Conservation (phyloP, 2,329 filamentous ascomycete genomes). For the Penicillium sp. region DNA sequence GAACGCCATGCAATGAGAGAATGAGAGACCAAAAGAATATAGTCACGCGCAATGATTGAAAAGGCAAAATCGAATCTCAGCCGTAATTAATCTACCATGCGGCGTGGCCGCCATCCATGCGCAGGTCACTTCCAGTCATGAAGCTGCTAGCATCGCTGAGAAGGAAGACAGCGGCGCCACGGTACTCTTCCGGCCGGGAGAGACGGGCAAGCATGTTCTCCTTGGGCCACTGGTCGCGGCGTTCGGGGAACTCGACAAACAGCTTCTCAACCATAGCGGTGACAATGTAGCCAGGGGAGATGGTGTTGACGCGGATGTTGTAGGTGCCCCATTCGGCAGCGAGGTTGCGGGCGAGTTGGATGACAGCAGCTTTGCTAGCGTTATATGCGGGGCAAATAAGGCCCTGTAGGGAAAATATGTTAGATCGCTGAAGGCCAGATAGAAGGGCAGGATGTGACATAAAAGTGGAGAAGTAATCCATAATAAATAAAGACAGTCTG, state of each 20-base stretch:
- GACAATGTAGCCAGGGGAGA: slow-evolving; percentile 48
- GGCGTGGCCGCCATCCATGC: slow-evolving; percentile 54
- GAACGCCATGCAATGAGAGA: slow-evolving; percentile 23
- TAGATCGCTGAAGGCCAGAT: neutral
- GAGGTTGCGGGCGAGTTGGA: slow-evolving; percentile 47
- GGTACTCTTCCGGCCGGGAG: slow-evolving; percentile 66
- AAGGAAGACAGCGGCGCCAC: slow-evolving; percentile 51
- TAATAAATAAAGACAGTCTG: neutral
- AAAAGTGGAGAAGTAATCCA: neutral
- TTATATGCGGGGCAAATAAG: slow-evolving; percentile 50
- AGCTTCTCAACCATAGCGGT: slow-evolving; percentile 46
- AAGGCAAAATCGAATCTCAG: slow-evolving; percentile 3
- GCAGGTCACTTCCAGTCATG: slow-evolving; percentile 54
- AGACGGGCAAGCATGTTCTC: slow-evolving; percentile 80
- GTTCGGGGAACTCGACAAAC: slow-evolving; percentile 64
- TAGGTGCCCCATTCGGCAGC: slow-evolving; percentile 49
- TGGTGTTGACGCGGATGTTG: slow-evolving; percentile 49
- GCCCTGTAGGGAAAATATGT: slow-evolving; percentile 31
- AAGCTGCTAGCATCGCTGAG: slow-evolving; percentile 51
- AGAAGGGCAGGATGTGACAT: neutral
- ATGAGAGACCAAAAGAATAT: slow-evolving; percentile 11
- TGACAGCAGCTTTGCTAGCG: slow-evolving; percentile 48
- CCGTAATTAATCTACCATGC: slow-evolving; percentile 46
- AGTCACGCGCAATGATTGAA: slow-evolving; percentile 10
- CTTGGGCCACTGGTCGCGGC: slow-evolving; percentile 76